These are phyloP conservation scores for Solanum aculeatissimum DNA, from an alignment of 305 asterid species.

Conservation along the genomic window DNA sequence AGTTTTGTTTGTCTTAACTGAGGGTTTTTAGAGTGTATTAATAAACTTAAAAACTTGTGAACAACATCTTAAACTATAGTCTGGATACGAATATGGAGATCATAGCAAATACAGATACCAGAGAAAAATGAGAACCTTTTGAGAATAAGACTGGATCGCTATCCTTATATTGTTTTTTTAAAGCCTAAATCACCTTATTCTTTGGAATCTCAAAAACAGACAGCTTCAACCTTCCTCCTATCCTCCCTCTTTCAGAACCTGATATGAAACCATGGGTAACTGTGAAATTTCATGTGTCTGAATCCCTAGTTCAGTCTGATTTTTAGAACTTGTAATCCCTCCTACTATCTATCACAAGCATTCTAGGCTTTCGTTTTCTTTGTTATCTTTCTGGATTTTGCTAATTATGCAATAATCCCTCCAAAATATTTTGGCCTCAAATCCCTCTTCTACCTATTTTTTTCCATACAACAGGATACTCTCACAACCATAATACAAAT, in stretches of 20 bases:
- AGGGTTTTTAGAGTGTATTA: not conserved
- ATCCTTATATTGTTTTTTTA: not conserved
- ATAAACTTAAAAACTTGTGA: not conserved
- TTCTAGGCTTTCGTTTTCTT: not conserved
- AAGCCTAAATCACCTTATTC: not conserved
- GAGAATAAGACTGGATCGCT: not conserved
- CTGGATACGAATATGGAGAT: not conserved
- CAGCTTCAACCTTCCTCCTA: not conserved
- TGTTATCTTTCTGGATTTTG: not conserved
- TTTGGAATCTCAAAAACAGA: not conserved
- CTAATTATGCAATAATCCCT: not conserved
- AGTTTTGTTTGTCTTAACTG: not conserved
- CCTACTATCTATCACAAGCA: not conserved
- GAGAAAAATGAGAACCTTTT: not conserved
- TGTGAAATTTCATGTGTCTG: not conserved
- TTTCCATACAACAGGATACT: not conserved
- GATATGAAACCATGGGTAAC: not conserved
- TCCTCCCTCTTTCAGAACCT: not conserved
- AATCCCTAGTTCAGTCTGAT: not conserved
- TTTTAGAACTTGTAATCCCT: not conserved
- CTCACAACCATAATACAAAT: not conserved
- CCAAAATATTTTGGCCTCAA: not conserved
- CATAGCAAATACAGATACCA: not conserved
- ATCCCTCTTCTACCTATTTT: not conserved
- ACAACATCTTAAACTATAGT: not conserved